A percentile compares a stretch with the other conserved stretches of the same genome.
These are phyloP conservation scores for Neohortaea acidophila DNA, from an alignment of 495 filamentous ascomycete genomes.

Conservation along the genomic window DNA sequence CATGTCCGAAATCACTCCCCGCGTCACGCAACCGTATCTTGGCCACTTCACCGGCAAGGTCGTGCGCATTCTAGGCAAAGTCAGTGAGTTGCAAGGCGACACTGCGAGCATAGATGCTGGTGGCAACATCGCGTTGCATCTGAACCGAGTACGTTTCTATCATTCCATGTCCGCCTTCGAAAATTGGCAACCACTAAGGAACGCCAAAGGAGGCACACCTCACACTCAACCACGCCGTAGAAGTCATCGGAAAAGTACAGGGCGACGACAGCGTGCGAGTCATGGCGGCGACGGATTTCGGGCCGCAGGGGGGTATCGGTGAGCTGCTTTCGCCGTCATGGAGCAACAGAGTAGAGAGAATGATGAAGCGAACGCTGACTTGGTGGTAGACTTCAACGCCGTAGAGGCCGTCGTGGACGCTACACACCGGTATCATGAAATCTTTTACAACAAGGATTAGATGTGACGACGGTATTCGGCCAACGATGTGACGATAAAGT, in stretches of 20 bases:
- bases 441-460: slow-evolving; percentile 51
- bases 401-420: slow-evolving; percentile 72
- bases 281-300: slow-evolving; percentile 64
- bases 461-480: too few relatives aligned
- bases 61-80: slow-evolving; percentile 76
- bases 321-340: not conserved
- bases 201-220: slow-evolving; percentile 55
- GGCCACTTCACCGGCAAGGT: slow-evolving; percentile 32
- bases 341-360: not conserved
- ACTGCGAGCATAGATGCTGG: slow-evolving; percentile 59
- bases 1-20: slow-evolving; percentile 27
- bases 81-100: slow-evolving; percentile 66
- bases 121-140: slow-evolving; percentile 52
- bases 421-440: slow-evolving; percentile 67
- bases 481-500: too few relatives aligned
- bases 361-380: not conserved
- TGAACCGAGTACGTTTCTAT: slow-evolving; percentile 47
- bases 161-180: not conserved
- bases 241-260: slow-evolving; percentile 86
- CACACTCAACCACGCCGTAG: slow-evolving; percentile 59
- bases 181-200: not conserved
- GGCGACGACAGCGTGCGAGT: slow-evolving; percentile 61
- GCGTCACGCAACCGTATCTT: slow-evolving; percentile 29
- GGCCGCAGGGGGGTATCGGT: slow-evolving; percentile 47
- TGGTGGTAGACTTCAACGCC: slow-evolving; percentile 53